Evolutionary conservation across 2,329 filamentous ascomycete genomes (phyloP).

Genomic region (Dactylellina cionopaga): DNA sequence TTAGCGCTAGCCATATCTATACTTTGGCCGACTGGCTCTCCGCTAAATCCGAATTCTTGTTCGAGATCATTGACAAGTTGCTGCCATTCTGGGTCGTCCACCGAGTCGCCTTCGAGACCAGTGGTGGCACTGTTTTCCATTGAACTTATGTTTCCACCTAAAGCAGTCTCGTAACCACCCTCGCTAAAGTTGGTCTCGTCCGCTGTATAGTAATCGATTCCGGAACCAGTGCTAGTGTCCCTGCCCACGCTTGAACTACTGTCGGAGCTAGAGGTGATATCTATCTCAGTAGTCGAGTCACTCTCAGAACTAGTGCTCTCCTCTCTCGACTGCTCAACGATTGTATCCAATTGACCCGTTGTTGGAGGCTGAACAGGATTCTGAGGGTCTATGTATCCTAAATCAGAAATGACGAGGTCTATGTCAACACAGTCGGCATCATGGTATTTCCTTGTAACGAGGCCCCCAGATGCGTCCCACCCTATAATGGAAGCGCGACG

Average conservation of each 20-base stretch:
- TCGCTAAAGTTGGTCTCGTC: too few relatives aligned
- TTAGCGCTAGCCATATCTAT: slow-evolving; percentile 9
- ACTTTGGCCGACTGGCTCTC: neutral
- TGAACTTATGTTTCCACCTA: too few relatives aligned
- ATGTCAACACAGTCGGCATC: slow-evolving; percentile 20
- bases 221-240: too few relatives aligned
- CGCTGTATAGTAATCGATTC: too few relatives aligned
- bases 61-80: slow-evolving; percentile 9
- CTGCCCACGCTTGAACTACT: too few relatives aligned
- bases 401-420: slow-evolving; percentile 6
- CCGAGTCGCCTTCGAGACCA: neutral
- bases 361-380: neutral
- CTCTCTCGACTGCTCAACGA: too few relatives aligned
- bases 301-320: neutral
- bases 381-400: slow-evolving; percentile 10
- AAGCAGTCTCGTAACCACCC: too few relatives aligned
- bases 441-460: slow-evolving; percentile 6
- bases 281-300: neutral
- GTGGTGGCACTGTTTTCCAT: too few relatives aligned
- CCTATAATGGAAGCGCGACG: slow-evolving; percentile 8
- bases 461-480: neutral
- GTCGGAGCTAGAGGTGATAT: neutral
- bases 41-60: neutral
- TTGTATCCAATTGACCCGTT: neutral
- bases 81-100: slow-evolving; percentile 26